Percentiles rank a stretch among this genome's conserved stretches.
Conservation (phyloP, 805 yeast genomes). For the Wickerhamomyces bovis region DNA sequence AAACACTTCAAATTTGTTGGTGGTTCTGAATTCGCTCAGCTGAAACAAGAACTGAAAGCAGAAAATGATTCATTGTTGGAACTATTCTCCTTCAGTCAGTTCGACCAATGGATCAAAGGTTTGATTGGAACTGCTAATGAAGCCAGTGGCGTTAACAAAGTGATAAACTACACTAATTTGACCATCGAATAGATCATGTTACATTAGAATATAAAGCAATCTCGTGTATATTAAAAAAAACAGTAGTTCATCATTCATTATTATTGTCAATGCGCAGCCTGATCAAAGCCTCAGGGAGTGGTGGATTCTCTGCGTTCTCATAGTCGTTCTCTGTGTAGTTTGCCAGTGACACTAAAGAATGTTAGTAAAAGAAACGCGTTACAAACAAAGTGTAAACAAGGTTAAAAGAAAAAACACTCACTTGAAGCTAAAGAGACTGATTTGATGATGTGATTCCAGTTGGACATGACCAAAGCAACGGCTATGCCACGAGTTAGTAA, state of each 20-base stretch:
- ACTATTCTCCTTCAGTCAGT: slow-evolving; percentile 9
- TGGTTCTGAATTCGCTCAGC: slow-evolving; percentile 17
- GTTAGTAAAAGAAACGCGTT: slow-evolving; percentile 7
- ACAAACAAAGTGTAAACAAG: too few relatives aligned
- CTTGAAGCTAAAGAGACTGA: slow-evolving; percentile 53
- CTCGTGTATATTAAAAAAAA: not conserved
- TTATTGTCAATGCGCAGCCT: slow-evolving; percentile 48
- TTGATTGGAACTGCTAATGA: slow-evolving; percentile 33
- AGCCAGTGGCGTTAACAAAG: slow-evolving; percentile 27
- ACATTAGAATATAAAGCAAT: not conserved
- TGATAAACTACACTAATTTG: slow-evolving; percentile 32
- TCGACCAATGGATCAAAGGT: slow-evolving; percentile 27
- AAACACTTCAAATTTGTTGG: slow-evolving; percentile 21
- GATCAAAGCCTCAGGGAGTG: slow-evolving; percentile 62
- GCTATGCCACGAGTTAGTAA: slow-evolving; percentile 25
- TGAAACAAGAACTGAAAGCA: slow-evolving; percentile 16
- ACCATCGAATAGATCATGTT: slow-evolving; percentile 20
- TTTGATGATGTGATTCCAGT: slow-evolving; percentile 59
- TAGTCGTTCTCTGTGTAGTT: slow-evolving; percentile 30
- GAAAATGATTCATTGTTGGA: slow-evolving; percentile 20
- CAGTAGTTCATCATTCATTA: not conserved
- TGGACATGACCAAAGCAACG: slow-evolving; percentile 50
- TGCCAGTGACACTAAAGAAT: slow-evolving; percentile 29
- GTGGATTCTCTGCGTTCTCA: slow-evolving; percentile 30
- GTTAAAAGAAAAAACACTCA: slow-evolving; percentile 12